phyloP scores from a whole-genome alignment of 1,139 yeast genomes.

The Saccharomyces hybrid region DNA sequence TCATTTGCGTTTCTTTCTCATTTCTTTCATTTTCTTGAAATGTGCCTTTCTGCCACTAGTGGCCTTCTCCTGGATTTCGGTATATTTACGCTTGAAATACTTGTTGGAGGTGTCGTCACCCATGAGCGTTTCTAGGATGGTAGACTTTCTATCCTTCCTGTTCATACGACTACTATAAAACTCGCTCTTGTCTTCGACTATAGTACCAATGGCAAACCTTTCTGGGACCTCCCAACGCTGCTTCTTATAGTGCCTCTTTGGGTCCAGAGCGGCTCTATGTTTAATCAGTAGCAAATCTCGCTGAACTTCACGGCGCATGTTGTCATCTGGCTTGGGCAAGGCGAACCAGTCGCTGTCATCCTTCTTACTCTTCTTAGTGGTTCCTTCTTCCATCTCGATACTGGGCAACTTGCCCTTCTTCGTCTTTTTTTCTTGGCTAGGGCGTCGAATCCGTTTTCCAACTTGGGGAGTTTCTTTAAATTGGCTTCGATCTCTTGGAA shows the following conservation, averaged over 20 bases:
- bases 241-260: slow-evolving; percentile 89
- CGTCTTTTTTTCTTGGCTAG: slow-evolving; percentile 15
- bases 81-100: slow-evolving; percentile 79
- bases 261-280: slow-evolving; percentile 87
- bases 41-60: slow-evolving; percentile 69
- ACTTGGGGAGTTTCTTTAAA: slow-evolving; percentile 25
- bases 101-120: slow-evolving; percentile 60
- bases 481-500: slow-evolving; percentile 27
- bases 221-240: slow-evolving; percentile 78
- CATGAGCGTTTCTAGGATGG: slow-evolving; percentile 75
- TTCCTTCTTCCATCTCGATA: slow-evolving; percentile 4
- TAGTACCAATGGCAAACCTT: slow-evolving; percentile 81
- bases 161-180: slow-evolving; percentile 64
- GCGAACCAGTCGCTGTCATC: slow-evolving; percentile 58
- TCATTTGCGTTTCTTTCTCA: slow-evolving; percentile 11
- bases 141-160: slow-evolving; percentile 64
- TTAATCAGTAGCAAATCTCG: slow-evolving; percentile 73
- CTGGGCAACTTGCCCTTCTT: neutral
- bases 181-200: slow-evolving; percentile 75
- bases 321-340: slow-evolving; percentile 72
- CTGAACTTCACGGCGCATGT: slow-evolving; percentile 49
- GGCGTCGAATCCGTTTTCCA: slow-evolving; percentile 26
- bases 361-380: slow-evolving; percentile 9
- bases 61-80: slow-evolving; percentile 66
- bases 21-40: slow-evolving; percentile 57